Evolutionary conservation across 2,329 filamentous ascomycete genomes (phyloP), one percentile per base, ranked within the genome.

Genomic region (Beauveria asiatica): DNA sequence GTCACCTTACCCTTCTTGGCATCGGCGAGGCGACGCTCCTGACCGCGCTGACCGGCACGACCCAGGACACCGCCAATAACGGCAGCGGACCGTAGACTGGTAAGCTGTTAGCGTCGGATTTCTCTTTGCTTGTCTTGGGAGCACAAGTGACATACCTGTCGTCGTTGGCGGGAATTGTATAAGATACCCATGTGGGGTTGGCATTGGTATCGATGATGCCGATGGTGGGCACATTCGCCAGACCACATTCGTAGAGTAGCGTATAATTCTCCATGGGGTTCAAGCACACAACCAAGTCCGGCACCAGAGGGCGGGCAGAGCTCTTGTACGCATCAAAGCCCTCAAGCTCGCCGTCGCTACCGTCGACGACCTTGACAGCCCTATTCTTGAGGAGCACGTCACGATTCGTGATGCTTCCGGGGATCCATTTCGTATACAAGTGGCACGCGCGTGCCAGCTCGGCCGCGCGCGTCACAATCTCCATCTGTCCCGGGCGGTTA

Each of bases 141-240:
- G 39, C 17, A 21, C 39, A 33, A 44, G 10, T 27, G 10, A 25
- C 80, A 70, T 73, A 90, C 88, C 87, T 92, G 80, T 99, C 94
- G 70, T 99, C 94, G 73, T 99, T 99, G 55, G 91, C 91, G 2
- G 94, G 94, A 66, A 99, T 97, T 16, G 90, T 89, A 71, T 99
- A 99, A 4, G 94, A 97, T 55, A 97, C 92, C 84, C 90, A 93
- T 0, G 90, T 90, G 0, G 94, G 90, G 74, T 97, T 89, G 2
- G 86, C 87, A 73, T 99, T 89, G 1, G 94, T 97, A 74, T 99
- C 94, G 66, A 97, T 88, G 61, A 99, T 81, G 51, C 93, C 94
- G 68, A 99, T 94, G 0, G 94, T 97, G 1, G 94, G 94, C 61
- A 99, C 89, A 69, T 88, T 90, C 71, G 90, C 88, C 61, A 92